Base-by-base conservation (phyloP, 2,329 filamentous ascomycete species). In the Hymenoscyphus repandus region DNA sequence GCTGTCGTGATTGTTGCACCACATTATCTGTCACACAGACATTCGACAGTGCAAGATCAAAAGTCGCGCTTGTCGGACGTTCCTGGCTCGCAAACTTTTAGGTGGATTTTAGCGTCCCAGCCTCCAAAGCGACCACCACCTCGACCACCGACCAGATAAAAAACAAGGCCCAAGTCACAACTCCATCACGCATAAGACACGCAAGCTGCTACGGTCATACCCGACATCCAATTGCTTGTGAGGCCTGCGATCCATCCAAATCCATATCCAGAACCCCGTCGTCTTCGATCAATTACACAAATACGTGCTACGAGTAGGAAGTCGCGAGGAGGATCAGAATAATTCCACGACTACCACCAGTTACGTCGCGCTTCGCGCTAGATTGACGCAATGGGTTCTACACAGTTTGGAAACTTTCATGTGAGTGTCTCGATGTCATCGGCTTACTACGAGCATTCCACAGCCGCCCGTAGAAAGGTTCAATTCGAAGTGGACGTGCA, bases 391-490 rank as follows among this genome's bases (percentile, higher is more conserved):
- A 63, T 63, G 60, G 59, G 59, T 17, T 62, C 58, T 33, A 64
- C 62, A 27, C 74, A 80, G 59, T 81, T 80, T 68, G 78, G 78
- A 52, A 78, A 79, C 57, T 81, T 81, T 63, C 67, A 77, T 66
- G 78, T 81, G 50, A 53, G 63, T 56, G 45, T 15, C 22, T 37
- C n/a, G 12, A 34, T 37, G 32, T 43, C 31, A 20, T 13, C 12
- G 10, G 10, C 34, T 27, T 43, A 32, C 40, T 32, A 7, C 17
- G 40, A 17, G 40, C 27, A 15, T 11, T 30, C 40, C 22, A 13
- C 40, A 5, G 2, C 22, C 4, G 22, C 7, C 22, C 22, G 4
- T 7, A 27, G 22, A 27, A 12, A 15, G 17, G 22, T 20, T 31
- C 42, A 13, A 45, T 34, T 22, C 12, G 13, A 15, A 22, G 9